Evolutionary conservation across 768 basidiomycete species (phyloP).

Genomic region (Daedaleopsis sinensis): DNA sequence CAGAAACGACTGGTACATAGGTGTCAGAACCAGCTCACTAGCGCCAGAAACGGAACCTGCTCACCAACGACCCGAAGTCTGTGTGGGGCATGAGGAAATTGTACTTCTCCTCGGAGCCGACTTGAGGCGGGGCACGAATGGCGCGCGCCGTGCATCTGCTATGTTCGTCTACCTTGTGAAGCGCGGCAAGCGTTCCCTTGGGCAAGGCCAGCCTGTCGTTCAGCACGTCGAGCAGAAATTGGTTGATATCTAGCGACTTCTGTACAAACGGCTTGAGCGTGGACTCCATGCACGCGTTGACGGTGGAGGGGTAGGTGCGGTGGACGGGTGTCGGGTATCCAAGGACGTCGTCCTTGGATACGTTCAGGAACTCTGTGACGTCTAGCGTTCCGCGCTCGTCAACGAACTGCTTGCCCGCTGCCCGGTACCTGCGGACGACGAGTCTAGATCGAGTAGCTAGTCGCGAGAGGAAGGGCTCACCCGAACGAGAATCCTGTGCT

Average conservation of each 20-base stretch:
- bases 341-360: slow-evolving; percentile 41
- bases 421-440: slow-evolving; percentile 28
- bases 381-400: slow-evolving; percentile 38
- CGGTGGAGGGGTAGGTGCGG: slow-evolving; percentile 36
- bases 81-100: slow-evolving; percentile 37
- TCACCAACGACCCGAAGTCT: slow-evolving; percentile 38
- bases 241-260: slow-evolving; percentile 34
- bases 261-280: slow-evolving; percentile 32
- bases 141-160: slow-evolving; percentile 36
- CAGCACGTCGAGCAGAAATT: slow-evolving; percentile 33
- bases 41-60: slow-evolving; percentile 12
- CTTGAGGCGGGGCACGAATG: slow-evolving; percentile 36
- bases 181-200: slow-evolving; percentile 28
- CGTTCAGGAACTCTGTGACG: slow-evolving; percentile 39
- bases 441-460: background rate
- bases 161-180: slow-evolving; percentile 30
- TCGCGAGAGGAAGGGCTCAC: slow-evolving; percentile 18
- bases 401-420: slow-evolving; percentile 34
- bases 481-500: slow-evolving; percentile 45
- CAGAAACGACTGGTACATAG: slow-evolving; percentile 56
- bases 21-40: background rate
- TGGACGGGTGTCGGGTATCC: slow-evolving; percentile 34
- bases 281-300: slow-evolving; percentile 33
- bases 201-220: slow-evolving; percentile 38
- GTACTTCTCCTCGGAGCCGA: slow-evolving; percentile 23